Evolutionary conservation across 805 yeast genomes (phyloP), one percentile per base, ranked within the genome.

Genomic region (Monosporozyma siamensis): DNA sequence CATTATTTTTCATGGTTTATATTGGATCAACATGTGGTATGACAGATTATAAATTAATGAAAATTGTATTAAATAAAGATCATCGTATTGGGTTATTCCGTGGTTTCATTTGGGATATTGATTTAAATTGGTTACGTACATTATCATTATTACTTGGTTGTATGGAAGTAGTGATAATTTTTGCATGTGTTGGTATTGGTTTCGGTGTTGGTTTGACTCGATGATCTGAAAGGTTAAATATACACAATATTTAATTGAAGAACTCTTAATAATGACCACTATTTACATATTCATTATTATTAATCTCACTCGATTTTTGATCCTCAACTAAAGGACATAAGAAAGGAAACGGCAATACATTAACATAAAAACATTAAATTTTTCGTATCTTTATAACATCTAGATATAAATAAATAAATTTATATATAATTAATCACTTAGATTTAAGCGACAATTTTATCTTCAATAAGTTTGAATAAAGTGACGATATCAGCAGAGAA

Each of bases 401-500:
- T n/a, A n/a, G n/a, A n/a, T n/a, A n/a, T n/a, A n/a, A n/a, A n/a
- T n/a, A n/a, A n/a, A n/a, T n/a, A 10, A 21, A 34, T 10, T 27
- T 11, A 22, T 17, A n/a, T n/a, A n/a, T n/a, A n/a, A n/a, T n/a
- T n/a, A n/a, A n/a, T n/a, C n/a, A n/a, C n/a, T 17, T 17, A 23
- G 36, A 26, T 35, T 54, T 55, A 67, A 52, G 68, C 67, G 55
- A 68, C 60, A 51, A 77, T 70, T 64, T 71, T 79, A 59, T 72
- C 66, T 65, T 77, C 78, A 65, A 82, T 75, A 63, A 78, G 71
- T 45, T 74, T 68, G 66, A 78, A 68, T 64, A 90, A 77, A 44
- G 95, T 83, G 58, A 71, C 79, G 60, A 94, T 81, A 67, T 90
- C 98, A 67, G 84, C 89, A 59, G 95, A 84, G 70, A 90, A 90